Evolutionary conservation across 208 protist species (phyloP), one percentile per base, ranked within the genome.

Genomic region (Crithidia expoeki): DNA sequence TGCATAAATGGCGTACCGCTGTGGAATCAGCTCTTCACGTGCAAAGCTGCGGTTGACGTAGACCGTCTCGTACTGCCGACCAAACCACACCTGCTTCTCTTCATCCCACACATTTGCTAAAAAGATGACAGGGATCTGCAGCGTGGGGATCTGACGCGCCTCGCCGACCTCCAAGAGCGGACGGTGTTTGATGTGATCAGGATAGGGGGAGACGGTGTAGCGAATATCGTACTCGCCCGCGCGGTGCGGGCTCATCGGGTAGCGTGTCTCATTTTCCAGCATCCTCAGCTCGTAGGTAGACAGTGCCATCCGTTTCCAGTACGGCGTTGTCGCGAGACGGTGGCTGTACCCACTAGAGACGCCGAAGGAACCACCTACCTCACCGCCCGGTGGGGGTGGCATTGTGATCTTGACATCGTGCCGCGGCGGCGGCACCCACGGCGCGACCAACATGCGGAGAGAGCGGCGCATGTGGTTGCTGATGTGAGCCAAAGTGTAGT

Each of bases 221-320:
- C 89, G 88, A 36, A 95, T 80, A 72, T 95, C 92, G 72, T 97
- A 97, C 76, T 97, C 88, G 14, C 89, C 92, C 0, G 67, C 58
- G 0, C 88, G 78, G 64, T 88, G 52, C 49, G 69, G 61, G 61
- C 86, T 93, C 79, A 95, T 92, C 1, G 92, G 92, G 67, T 95
- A 97, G 53, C 82, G 81, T 21, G 92, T 95, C 27, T 84, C 88
- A 32, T 91, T 93, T 66, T 97, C 92, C 59, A 58, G 32, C 89
- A 97, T 95, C 53, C 92, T 89, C 28, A 92, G 61, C 19, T 64
- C 70, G 62, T 91, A 95, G 21, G 77, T 91, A n/a, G 89, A 94
- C 33, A 88, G 65, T 0, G 92, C 92, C 88, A 95, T 95, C 51
- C 92, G 89, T 74, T 94, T 93, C 90, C 92, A 97, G 72, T 94